Evolutionary conservation across 2,329 filamentous ascomycete genomes (phyloP).

Genomic region (Cladosporium phlei): DNA sequence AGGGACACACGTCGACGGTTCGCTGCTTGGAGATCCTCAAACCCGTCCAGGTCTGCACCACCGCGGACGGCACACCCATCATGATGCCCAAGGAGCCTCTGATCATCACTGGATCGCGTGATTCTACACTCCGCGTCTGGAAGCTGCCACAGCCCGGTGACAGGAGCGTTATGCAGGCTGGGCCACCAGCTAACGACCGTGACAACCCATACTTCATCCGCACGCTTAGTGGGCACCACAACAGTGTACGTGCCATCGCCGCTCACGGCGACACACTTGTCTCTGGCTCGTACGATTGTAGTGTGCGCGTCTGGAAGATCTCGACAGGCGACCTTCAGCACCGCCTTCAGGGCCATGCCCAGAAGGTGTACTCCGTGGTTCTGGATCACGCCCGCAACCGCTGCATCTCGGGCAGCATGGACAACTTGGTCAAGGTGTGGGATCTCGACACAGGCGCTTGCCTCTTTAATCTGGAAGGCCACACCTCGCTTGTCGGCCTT

Average conservation of each 20-base stretch:
- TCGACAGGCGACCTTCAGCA: slow-evolving; percentile 87
- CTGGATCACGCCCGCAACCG: slow-evolving; percentile 85
- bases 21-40: slow-evolving; percentile 92
- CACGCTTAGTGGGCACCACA: slow-evolving; percentile 76
- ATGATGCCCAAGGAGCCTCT: slow-evolving; percentile 92
- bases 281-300: slow-evolving; percentile 93
- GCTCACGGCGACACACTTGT: slow-evolving; percentile 94
- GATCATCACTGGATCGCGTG: slow-evolving; percentile 94
- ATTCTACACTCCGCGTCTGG: slow-evolving; percentile 93
- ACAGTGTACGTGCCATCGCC: slow-evolving; percentile 93
- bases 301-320: slow-evolving; percentile 93
- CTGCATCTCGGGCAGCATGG: slow-evolving; percentile 98
- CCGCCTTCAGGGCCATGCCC: slow-evolving; percentile 75
- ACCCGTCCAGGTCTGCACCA: slow-evolving; percentile 71
- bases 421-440: slow-evolving; percentile 97
- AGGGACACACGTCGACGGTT: slow-evolving; percentile 95
- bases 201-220: slow-evolving; percentile 95
- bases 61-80: slow-evolving; percentile 65
- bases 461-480: slow-evolving; percentile 85
- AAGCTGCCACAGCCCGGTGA: slow-evolving; percentile 79
- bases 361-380: slow-evolving; percentile 97
- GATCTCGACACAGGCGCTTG: slow-evolving; percentile 80
- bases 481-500: slow-evolving; percentile 85
- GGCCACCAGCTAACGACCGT: slow-evolving; percentile 64
- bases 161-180: slow-evolving; percentile 71